Evolutionary conservation across 176 grass and related monocot genomes (phyloP).

Genomic region (Aegilops sharonensis): DNA sequence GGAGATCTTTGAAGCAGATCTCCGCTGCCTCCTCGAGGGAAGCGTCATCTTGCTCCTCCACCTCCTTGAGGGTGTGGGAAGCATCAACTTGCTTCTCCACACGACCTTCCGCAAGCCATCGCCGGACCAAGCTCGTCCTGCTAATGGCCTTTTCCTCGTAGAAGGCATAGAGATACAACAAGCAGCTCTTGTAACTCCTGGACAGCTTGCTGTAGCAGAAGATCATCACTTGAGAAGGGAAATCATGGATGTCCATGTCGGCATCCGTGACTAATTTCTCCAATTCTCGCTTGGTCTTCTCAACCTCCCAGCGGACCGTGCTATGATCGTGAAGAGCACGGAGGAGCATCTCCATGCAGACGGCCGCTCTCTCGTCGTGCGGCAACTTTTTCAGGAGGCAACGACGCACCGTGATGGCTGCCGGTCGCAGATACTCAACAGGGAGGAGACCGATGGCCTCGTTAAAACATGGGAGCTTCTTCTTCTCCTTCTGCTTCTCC

Average conservation of each 20-base stretch:
- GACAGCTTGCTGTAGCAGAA: conserved; percentile 6
- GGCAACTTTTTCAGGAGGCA: background rate
- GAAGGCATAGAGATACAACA: conserved; percentile 12
- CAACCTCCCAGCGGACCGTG: background rate
- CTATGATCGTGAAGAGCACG: background rate
- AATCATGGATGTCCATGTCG: background rate
- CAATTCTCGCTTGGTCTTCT: background rate
- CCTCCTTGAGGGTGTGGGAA: too few relatives aligned
- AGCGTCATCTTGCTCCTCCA: background rate
- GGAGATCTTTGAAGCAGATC: background rate
- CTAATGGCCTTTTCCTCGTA: background rate
- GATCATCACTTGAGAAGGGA: background rate
- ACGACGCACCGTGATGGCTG: background rate
- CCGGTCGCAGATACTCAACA: background rate
- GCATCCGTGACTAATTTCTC: background rate
- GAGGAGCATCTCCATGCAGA: background rate
- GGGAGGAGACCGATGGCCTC: too few relatives aligned
- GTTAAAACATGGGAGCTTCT: too few relatives aligned
- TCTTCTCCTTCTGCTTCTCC: too few relatives aligned
- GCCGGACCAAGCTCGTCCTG: conserved; percentile 18
- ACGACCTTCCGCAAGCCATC: background rate
- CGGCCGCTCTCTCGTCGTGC: too few relatives aligned
- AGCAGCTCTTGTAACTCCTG: background rate
- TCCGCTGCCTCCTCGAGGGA: background rate
- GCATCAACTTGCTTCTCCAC: background rate